Base-by-base conservation (phyloP, 345 rosid species). In the Odontarrhena argentea region DNA sequence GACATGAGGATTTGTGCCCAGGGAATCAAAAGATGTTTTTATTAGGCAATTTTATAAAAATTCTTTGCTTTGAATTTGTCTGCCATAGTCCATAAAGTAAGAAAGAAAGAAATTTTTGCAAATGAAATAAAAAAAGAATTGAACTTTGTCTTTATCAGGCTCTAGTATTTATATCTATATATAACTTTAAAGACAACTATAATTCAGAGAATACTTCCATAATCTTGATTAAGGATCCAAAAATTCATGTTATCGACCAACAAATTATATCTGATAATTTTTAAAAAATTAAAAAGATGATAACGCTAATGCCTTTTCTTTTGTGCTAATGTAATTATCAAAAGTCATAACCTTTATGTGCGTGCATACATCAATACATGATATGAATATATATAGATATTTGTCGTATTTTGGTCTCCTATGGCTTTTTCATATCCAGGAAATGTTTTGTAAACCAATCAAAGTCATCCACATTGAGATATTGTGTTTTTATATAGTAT, bases 1-100 rank as follows among this genome's bases (percentile, higher is more conserved):
- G 71, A 58, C 76, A 73, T 58, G 49, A 73, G 26, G 76, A 65
- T 51, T 67, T 67, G 68, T 73, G 73, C 57, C 56, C 72, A 67
- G 52, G 67, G 77, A 73, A 73, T 73, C 77, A 73, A 73, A 73
- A 73, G 45, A 51, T 67, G 77, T 66, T 73, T 65, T 73, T 67
- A 67, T 73, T 53, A 67, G 73, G 77, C 68, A 67, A 48, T 67
- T 60, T 73, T 73, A 45, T 9, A 0, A 60, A 36, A 60, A 36
- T 53, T 74, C 44, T 60, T 60, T 37, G 38, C 77, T 67, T 74
- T 74, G 77, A 67, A 74, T 67, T 67, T 67, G 77, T 74, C 73
- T 74, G 73, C 77, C 73, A 67, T 60, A 36, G 57, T 73, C 65
- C 35, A 42, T 49, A 72, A 64, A 72, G 76, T 37, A 13, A 41